These are phyloP conservation scores for Platanus orientalis DNA, from an alignment of 164 flowering plant species.

Conservation along the genomic window DNA sequence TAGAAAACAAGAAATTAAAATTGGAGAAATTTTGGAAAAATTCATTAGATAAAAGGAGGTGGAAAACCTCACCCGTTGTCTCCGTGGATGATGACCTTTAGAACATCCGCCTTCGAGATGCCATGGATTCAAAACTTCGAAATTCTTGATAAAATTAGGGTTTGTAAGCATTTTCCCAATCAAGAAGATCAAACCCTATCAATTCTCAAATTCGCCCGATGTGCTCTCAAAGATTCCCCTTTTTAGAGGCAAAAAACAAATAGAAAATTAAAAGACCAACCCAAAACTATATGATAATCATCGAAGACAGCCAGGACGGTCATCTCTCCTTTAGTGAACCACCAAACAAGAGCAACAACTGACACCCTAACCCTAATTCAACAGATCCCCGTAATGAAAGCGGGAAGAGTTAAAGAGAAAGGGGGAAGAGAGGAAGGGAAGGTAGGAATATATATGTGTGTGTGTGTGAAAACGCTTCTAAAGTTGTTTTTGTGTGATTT, in stretches of 20 bases:
- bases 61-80: conserved; percentile 65
- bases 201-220: background rate
- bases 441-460: too few relatives aligned
- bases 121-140: conserved; percentile 31
- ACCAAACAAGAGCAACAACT: too few relatives aligned
- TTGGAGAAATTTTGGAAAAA: background rate
- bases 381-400: too few relatives aligned
- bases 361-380: too few relatives aligned
- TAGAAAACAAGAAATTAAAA: background rate
- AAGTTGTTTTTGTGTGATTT: too few relatives aligned
- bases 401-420: too few relatives aligned
- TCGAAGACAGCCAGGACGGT: background rate
- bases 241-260: background rate
- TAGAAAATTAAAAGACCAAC: background rate
- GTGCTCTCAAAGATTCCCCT: background rate
- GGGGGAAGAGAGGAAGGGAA: too few relatives aligned
- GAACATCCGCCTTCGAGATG: conserved; percentile 66
- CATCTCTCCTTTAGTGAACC: too few relatives aligned
- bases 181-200: background rate
- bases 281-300: background rate
- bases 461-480: too few relatives aligned
- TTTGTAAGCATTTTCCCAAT: background rate
- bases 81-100: conserved; percentile 71
- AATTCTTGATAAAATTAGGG: conserved; percentile 5
- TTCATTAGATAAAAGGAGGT: background rate